These are phyloP conservation scores for Termitomyces bulborhizus DNA, from an alignment of 768 basidiomycete species.

Conservation along the genomic window DNA sequence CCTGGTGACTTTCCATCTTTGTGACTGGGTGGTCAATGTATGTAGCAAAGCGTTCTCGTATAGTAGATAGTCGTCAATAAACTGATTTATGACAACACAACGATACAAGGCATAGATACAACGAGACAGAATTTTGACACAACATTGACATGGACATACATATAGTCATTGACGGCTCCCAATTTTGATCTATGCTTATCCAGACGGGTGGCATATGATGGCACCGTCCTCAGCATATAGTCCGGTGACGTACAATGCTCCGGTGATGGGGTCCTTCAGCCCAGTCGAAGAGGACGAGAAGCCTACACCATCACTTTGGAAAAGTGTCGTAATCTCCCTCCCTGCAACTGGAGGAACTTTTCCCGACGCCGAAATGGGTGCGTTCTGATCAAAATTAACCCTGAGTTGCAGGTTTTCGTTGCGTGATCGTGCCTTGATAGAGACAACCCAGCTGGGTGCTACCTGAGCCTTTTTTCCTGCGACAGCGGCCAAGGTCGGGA, in stretches of 20 bases:
- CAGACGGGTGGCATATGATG: slow-evolving; percentile 34
- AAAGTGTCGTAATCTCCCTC: slow-evolving; percentile 53
- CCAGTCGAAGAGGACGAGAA: slow-evolving; percentile 51
- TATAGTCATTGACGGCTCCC: neutral
- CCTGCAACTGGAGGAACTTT: slow-evolving; percentile 30
- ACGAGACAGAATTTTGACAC: neutral
- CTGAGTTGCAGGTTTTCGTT: slow-evolving; percentile 1
- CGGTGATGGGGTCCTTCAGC: slow-evolving; percentile 42
- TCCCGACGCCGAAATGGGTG: slow-evolving; percentile 41
- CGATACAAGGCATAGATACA: slow-evolving; percentile 2
- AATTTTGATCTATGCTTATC: neutral
- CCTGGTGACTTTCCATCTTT: slow-evolving; percentile 1
- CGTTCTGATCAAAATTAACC: slow-evolving; percentile 31
- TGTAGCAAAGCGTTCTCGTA: slow-evolving; percentile 11
- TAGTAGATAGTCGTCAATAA: slow-evolving; percentile 7
- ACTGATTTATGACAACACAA: slow-evolving; percentile 5
- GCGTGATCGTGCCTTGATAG: slow-evolving; percentile 27
- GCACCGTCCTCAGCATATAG: slow-evolving; percentile 52
- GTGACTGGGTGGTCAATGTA: slow-evolving; percentile 11
- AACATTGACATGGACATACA: neutral
- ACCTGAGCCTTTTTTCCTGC: slow-evolving; percentile 35
- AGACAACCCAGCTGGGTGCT: slow-evolving; percentile 56
- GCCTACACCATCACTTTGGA: slow-evolving; percentile 65
- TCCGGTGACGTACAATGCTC: slow-evolving; percentile 47
- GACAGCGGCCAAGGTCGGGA: slow-evolving; percentile 41